Percentiles rank a stretch among this genome's conserved stretches.
Evolutionary conservation across 192 early-diverging fungal species (phyloP).

Genomic region (Geranomyces michiganensis): DNA sequence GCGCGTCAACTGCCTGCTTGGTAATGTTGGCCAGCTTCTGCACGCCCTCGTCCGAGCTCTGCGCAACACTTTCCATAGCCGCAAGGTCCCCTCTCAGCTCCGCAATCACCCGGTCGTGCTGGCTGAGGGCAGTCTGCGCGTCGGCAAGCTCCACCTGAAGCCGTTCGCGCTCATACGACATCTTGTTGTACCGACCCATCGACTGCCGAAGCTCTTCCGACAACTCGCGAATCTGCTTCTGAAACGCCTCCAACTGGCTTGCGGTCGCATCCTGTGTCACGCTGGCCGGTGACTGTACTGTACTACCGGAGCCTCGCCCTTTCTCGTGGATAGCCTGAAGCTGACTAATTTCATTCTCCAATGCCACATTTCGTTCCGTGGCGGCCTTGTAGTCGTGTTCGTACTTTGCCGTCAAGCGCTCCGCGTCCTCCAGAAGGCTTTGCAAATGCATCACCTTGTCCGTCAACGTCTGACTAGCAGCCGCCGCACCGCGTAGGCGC

Average conservation of each 20-base stretch:
- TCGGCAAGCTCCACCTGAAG: background rate
- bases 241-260: constrained; percentile 4
- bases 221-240: constrained; percentile 29
- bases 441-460: constrained; percentile 55
- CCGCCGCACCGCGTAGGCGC: constrained; percentile 30
- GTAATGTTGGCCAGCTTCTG: constrained; percentile 47
- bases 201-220: constrained; percentile 31
- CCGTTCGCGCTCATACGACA: constrained; percentile 42
- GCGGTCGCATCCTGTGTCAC: background rate
- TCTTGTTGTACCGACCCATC: constrained; percentile 43
- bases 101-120: constrained; percentile 40
- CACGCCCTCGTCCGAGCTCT: constrained; percentile 46
- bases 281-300: constrained; percentile 43
- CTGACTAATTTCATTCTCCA: constrained; percentile 54
- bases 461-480: constrained; percentile 21
- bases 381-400: constrained; percentile 64
- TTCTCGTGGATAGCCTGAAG: constrained; percentile 17
- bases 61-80: constrained; percentile 48
- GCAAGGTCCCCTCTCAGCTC: constrained; percentile 35
- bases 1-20: constrained; percentile 47
- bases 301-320: constrained; percentile 20
- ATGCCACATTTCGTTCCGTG: constrained; percentile 55
- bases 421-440: constrained; percentile 64
- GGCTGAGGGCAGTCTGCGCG: constrained; percentile 44
- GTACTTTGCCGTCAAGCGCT: constrained; percentile 59